Percentiles rank a stretch among this genome's conserved stretches.
Conservation (phyloP, 2,329 filamentous ascomycete genomes). For the Aspergillus sp. region DNA sequence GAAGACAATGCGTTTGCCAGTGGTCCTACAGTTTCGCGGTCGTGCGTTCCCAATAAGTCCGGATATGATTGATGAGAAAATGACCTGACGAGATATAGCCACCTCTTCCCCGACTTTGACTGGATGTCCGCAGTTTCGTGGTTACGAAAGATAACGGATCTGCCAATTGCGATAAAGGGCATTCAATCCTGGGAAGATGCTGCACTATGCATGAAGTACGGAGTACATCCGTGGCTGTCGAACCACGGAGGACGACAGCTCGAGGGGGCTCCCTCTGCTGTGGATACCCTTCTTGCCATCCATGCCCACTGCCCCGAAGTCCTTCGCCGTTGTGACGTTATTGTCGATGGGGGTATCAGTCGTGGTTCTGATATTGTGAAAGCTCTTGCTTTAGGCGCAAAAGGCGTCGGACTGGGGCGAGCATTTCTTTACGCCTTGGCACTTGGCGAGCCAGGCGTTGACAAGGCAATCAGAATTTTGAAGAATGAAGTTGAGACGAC, state of each 20-base stretch:
- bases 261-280: conserved; percentile 6
- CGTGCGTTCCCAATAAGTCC: background rate
- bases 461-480: conserved; percentile 9
- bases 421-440: conserved; percentile 1
- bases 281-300: conserved; percentile 4
- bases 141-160: conserved; percentile 6
- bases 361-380: conserved; percentile 10
- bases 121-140: conserved; percentile 1
- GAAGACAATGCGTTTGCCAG: conserved; percentile 4
- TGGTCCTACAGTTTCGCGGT: background rate
- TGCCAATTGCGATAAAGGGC: conserved; percentile 12
- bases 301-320: conserved; percentile 6
- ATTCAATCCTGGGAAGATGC: conserved; percentile 13
- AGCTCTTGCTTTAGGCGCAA: conserved; percentile 7
- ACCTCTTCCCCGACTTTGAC: background rate
- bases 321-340: conserved; percentile 1
- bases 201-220: conserved; percentile 4
- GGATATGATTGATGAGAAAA: no score
- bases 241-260: conserved; percentile 14
- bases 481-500: conserved; percentile 9
- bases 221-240: conserved; percentile 8
- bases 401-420: conserved; percentile 7
- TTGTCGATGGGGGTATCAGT: conserved; percentile 9
- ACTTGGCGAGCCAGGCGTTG: conserved; percentile 1
- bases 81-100: background rate